phyloP scores from a whole-genome alignment of 768 basidiomycete genomes.

The Lactarius sanguifluus region DNA sequence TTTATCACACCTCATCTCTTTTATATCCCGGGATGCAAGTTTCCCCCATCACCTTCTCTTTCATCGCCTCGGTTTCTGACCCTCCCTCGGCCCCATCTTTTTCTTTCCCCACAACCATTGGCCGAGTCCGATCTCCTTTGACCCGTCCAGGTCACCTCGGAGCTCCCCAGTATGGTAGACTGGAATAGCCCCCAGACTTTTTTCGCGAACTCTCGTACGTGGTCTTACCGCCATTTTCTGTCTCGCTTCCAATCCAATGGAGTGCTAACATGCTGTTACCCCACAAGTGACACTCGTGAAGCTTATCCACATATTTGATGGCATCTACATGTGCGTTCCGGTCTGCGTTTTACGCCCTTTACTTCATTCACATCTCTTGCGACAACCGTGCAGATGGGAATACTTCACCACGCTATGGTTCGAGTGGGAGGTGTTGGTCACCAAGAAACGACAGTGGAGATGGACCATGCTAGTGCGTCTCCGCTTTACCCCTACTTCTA shows the following conservation, averaged over 20 bases:
- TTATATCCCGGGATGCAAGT: too few species aligned
- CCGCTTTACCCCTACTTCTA: background rate
- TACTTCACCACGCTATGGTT: conserved; percentile 8
- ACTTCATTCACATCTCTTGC: background rate
- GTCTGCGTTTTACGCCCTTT: background rate
- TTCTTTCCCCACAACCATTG: too few species aligned
- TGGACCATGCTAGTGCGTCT: background rate
- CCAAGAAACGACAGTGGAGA: background rate
- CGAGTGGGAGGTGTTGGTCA: background rate
- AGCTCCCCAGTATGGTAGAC: background rate
- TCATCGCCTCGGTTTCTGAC: too few species aligned
- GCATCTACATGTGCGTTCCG: conserved; percentile 7
- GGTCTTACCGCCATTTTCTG: background rate
- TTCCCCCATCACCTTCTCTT: too few species aligned
- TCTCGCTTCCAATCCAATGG: background rate
- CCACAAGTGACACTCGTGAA: conserved; percentile 4
- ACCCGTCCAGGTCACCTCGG: background rate
- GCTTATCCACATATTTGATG: background rate
- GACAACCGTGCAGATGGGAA: conserved; percentile 3
- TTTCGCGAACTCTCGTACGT: background rate
- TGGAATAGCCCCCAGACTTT: conserved; percentile 6
- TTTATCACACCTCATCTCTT: too few species aligned
- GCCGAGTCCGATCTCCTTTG: background rate
- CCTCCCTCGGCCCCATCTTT: too few species aligned
- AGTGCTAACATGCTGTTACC: background rate